Evolutionary conservation across 2,329 filamentous ascomycete species (phyloP).

Genomic region (Aspergillus awamori): DNA sequence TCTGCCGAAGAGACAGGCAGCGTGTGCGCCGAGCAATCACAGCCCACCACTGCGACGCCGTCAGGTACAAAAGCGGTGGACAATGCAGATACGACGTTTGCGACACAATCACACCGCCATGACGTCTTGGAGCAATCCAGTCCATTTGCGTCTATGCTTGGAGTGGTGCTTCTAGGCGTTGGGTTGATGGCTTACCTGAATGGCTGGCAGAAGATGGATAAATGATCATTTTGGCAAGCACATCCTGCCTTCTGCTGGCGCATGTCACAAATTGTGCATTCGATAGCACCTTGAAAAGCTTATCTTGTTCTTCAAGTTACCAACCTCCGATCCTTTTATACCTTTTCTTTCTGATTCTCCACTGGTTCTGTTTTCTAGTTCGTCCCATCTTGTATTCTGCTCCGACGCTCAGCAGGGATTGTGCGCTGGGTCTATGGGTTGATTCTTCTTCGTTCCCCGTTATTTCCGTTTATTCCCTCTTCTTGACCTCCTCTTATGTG

Average conservation of each 20-base stretch:
- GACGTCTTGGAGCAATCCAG: slow-evolving; percentile 58
- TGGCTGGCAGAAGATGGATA: slow-evolving; percentile 69
- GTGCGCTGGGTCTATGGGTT: slow-evolving; percentile 14
- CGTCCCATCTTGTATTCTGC: slow-evolving; percentile 19
- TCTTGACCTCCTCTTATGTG: slow-evolving; percentile 20
- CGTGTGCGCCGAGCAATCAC: slow-evolving; percentile 22
- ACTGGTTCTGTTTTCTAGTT: slow-evolving; percentile 16
- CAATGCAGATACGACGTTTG: slow-evolving; percentile 46
- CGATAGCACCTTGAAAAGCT: not conserved
- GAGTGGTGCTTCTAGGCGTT: slow-evolving; percentile 79
- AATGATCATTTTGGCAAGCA: slow-evolving; percentile 35
- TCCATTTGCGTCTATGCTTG: slow-evolving; percentile 80
- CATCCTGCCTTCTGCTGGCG: not conserved
- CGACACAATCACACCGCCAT: slow-evolving; percentile 39
- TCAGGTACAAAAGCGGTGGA: slow-evolving; percentile 45
- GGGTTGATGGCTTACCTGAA: slow-evolving; percentile 86
- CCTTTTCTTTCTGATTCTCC: slow-evolving; percentile 16
- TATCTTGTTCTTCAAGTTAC: slow-evolving; percentile 15
- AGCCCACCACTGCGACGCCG: slow-evolving; percentile 56
- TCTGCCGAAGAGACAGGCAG: slow-evolving; percentile 13
- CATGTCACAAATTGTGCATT: not conserved
- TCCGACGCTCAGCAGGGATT: slow-evolving; percentile 12
- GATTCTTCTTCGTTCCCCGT: slow-evolving; percentile 20
- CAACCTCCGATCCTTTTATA: slow-evolving; percentile 17
- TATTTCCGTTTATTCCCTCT: slow-evolving; percentile 10